Evolutionary conservation across 495 filamentous ascomycete genomes (phyloP).

Genomic region (Talaromyces trachyspermus): DNA sequence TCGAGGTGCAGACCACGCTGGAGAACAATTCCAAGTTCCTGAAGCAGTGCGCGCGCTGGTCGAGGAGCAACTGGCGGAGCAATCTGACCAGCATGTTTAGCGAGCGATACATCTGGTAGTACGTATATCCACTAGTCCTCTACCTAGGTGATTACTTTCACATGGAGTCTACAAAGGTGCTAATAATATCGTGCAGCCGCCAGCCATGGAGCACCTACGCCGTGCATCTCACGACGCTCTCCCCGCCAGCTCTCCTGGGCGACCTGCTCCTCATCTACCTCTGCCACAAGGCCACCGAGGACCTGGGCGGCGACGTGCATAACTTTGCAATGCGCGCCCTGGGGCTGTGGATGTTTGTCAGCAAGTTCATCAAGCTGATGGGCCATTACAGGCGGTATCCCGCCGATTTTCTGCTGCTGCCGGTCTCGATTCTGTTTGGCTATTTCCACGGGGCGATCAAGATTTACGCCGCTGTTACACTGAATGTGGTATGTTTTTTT

Average conservation of each 20-base stretch:
- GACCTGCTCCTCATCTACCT: constrained; percentile 56
- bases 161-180: background rate
- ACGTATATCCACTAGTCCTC: constrained; percentile 35
- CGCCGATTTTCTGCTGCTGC: constrained; percentile 58
- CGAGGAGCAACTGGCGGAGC: constrained; percentile 73
- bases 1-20: constrained; percentile 67
- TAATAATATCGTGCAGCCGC: constrained; percentile 35
- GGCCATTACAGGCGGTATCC: constrained; percentile 68
- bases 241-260: constrained; percentile 57
- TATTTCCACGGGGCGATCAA: constrained; percentile 75
- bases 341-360: constrained; percentile 56
- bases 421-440: constrained; percentile 68
- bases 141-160: constrained; percentile 3
- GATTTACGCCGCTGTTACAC: constrained; percentile 62
- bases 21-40: constrained; percentile 68
- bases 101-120: constrained; percentile 63
- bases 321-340: constrained; percentile 43
- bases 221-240: constrained; percentile 65
- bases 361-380: constrained; percentile 69
- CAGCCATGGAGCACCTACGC: constrained; percentile 73
- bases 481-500: constrained; percentile 49
- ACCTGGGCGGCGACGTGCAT: constrained; percentile 35
- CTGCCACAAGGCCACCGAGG: constrained; percentile 36
- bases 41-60: constrained; percentile 75
- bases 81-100: constrained; percentile 69